Conservation (phyloP, 1,139 yeast genomes). For the Saccharomycopsis hybrid region DNA sequence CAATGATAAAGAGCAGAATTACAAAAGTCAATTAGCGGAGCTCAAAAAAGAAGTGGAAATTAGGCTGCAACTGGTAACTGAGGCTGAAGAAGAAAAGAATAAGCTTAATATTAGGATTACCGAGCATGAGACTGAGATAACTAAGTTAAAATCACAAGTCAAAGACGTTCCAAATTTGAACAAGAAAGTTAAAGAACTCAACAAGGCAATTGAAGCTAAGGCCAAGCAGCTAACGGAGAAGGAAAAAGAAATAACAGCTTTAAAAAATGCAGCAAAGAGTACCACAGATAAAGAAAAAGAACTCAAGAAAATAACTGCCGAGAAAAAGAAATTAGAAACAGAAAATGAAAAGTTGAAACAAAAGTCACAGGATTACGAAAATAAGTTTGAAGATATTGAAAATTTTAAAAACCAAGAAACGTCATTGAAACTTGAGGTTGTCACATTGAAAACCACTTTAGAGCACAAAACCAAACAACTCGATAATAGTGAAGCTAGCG, state of each 20-base stretch:
- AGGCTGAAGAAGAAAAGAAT: constrained; percentile 20
- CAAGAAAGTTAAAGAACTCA: constrained; percentile 9
- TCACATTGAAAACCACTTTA: constrained; percentile 25
- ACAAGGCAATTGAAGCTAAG: constrained; percentile 9
- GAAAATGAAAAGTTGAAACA: constrained; percentile 12
- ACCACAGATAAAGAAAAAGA: constrained; percentile 7
- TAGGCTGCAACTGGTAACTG: constrained; percentile 22
- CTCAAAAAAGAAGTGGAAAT: constrained; percentile 22
- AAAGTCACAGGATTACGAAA: constrained; percentile 21
- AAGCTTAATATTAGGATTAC: constrained; percentile 22
- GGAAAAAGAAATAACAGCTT: constrained; percentile 15
- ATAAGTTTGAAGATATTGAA: constrained; percentile 5
- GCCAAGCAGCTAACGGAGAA: constrained; percentile 13
- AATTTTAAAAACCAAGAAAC: constrained; percentile 14
- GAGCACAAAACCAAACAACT: constrained; percentile 20
- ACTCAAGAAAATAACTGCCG: constrained; percentile 1
- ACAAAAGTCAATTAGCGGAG: constrained; percentile 17
- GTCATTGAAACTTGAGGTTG: constrained; percentile 27
- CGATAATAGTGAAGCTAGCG: constrained; percentile 6
- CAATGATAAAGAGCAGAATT: constrained; percentile 23
- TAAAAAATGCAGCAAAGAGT: constrained; percentile 3
- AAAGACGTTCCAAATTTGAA: constrained; percentile 7
- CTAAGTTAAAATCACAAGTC: constrained; percentile 14
- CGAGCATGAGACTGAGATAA: constrained; percentile 22
- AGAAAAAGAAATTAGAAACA: not conserved